Evolutionary conservation across 805 yeast species (phyloP), one percentile per base, ranked within the genome.

Genomic region (Metahyphopichia silvanorum): DNA sequence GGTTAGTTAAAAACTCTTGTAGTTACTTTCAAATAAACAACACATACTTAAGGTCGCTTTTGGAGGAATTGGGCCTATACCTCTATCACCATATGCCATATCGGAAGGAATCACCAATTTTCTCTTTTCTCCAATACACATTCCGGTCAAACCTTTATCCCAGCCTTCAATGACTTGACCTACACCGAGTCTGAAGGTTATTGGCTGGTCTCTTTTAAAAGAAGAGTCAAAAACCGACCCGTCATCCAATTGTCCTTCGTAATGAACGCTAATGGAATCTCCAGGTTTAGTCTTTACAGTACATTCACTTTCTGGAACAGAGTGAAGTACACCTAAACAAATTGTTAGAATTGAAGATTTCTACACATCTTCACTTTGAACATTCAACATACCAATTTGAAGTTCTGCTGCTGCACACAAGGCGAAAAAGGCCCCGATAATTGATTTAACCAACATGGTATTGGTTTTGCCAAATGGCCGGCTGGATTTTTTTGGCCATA

Each of bases 51-150:
- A 67, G 29, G 83, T 84, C 5, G 96, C 79, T 44, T 77, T 76
- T 6, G 86, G 80, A 7, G 96, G 96, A 34, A 75, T 80, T 29
- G 81, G 82, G 23, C 87, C 87, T 33, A 86, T 79, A 31, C 88
- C 94, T 35, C 79, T 55, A 18, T 63, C 59, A 32, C 97, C 97
- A 47, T 88, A 88, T 6, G 76, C 96, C 44, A 86, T 57, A 20
- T 72, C 69, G 5, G 94, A 73, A 29, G 96, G 96, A 52, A 89
- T 86, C 18, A 77, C 74, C 46, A 88, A 67, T 45, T 74, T 80
- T 53, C 96, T 75, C 63, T 80, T 70, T 58, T 88, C 96, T 28
- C 96, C 96, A 55, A 86, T 66, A 60, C 97, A 88, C 94, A 85
- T 85, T 25, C 53, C 57, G 21, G 49, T 46, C 31, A 87, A 63